These are phyloP conservation scores for Xylaria sp. DNA, from an alignment of 495 filamentous ascomycete species.

Conservation along the genomic window DNA sequence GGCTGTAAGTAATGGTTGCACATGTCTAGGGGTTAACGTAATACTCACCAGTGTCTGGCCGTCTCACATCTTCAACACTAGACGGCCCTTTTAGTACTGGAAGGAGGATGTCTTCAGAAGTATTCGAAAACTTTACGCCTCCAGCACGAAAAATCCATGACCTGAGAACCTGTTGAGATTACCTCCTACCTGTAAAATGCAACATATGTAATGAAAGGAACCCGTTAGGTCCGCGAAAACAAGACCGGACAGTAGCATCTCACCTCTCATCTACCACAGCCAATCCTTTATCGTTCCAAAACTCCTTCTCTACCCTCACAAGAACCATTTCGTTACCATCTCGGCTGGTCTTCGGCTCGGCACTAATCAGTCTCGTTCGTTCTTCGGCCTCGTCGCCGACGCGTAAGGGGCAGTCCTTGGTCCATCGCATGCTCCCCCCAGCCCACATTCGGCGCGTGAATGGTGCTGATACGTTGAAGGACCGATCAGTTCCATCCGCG, in stretches of 20 bases:
- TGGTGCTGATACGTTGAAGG: background rate
- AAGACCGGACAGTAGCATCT: background rate
- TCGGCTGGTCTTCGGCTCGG: constrained; percentile 56
- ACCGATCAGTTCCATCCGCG: background rate
- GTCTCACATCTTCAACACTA: background rate
- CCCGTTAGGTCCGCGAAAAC: background rate
- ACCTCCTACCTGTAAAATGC: background rate
- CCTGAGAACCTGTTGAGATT: background rate
- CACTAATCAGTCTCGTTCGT: background rate
- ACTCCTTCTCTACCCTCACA: constrained; percentile 68
- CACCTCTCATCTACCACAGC: constrained; percentile 63
- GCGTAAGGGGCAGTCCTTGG: constrained; percentile 53
- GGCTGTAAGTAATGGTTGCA: background rate
- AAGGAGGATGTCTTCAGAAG: background rate
- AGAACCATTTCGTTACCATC: constrained; percentile 72
- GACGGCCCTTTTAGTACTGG: background rate
- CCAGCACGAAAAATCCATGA: background rate
- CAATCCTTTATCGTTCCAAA: constrained; percentile 57
- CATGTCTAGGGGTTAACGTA: background rate
- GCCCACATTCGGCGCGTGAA: constrained; percentile 76
- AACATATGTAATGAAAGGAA: background rate
- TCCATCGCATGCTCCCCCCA: constrained; percentile 64
- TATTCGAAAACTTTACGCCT: background rate
- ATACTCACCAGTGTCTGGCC: background rate
- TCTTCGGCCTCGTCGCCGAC: constrained; percentile 9